Conservation (phyloP, 108 stramenopile species). For the Heterococcus sp. region DNA sequence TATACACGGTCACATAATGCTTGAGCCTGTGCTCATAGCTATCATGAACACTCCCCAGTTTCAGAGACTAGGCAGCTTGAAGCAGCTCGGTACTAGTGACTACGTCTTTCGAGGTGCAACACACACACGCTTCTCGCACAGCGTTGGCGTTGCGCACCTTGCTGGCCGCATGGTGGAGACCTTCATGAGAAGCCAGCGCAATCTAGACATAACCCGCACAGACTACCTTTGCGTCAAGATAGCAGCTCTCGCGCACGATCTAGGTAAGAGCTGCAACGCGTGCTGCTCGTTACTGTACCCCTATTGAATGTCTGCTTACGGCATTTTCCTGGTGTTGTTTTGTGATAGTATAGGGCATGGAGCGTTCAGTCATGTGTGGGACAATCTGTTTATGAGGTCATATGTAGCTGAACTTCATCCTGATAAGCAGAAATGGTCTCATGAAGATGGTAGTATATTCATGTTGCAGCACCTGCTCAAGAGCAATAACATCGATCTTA, state of each 20-base stretch:
- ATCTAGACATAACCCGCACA: slow-evolving; percentile 62
- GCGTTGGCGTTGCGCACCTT: slow-evolving; percentile 76
- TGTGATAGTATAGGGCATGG: too few relatives aligned
- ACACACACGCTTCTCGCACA: slow-evolving; percentile 80
- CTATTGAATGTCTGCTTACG: too few relatives aligned
- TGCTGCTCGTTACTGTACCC: too few relatives aligned
- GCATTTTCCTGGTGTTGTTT: too few relatives aligned
- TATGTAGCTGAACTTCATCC: too few relatives aligned
- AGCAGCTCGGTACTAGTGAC: slow-evolving; percentile 74
- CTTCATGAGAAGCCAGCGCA: slow-evolving; percentile 53
- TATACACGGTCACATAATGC: too few relatives aligned
- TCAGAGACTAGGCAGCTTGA: slow-evolving; percentile 76
- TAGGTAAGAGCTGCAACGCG: too few relatives aligned
- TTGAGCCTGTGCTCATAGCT: slow-evolving; percentile 62
- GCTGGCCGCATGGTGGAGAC: slow-evolving; percentile 63
- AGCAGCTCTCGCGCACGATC: slow-evolving; percentile 83
- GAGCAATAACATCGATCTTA: slow-evolving; percentile 36
- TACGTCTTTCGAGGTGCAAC: slow-evolving; percentile 67
- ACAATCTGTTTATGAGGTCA: slow-evolving; percentile 58
- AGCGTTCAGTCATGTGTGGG: slow-evolving; percentile 77
- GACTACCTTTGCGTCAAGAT: slow-evolving; percentile 86
- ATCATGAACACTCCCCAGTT: slow-evolving; percentile 73
- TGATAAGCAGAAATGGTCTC: too few relatives aligned
- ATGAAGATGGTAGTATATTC: slow-evolving; percentile 38
- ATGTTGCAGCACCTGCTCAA: slow-evolving; percentile 65